Percentiles rank a stretch among this genome's conserved stretches.
phyloP scores from a whole-genome alignment of 2,329 filamentous ascomycete species.

The Neobulgaria alba region DNA sequence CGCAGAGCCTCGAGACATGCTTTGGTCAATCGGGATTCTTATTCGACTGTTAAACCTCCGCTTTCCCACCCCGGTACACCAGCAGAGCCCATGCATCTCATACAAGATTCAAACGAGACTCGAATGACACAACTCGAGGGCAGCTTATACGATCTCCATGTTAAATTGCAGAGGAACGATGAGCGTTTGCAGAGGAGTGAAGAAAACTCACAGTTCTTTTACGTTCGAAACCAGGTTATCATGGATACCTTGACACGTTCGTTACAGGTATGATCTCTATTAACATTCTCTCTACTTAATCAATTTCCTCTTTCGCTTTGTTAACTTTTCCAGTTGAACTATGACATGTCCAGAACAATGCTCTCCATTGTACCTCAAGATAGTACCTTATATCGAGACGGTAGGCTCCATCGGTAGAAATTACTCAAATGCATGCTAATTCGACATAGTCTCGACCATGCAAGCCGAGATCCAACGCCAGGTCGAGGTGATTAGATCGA shows the following conservation, averaged over 20 bases:
- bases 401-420: conserved; percentile 42
- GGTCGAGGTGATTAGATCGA: conserved; percentile 44
- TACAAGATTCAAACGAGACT: conserved; percentile 67
- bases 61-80: conserved; percentile 77
- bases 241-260: conserved; percentile 72
- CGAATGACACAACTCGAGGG: conserved; percentile 72
- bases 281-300: too few species aligned
- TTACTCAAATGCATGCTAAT: conserved; percentile 6
- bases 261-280: conserved; percentile 54
- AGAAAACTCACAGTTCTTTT: conserved; percentile 71
- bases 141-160: conserved; percentile 69
- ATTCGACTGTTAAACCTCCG: conserved; percentile 65
- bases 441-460: conserved; percentile 42
- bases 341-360: conserved; percentile 71
- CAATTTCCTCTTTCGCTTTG: too few species aligned
- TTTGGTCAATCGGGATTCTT: conserved; percentile 84
- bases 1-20: conserved; percentile 87
- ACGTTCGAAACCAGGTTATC: conserved; percentile 70
- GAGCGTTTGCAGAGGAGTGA: conserved; percentile 83
- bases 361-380: conserved; percentile 64
- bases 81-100: conserved; percentile 64
- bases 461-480: conserved; percentile 55
- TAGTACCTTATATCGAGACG: conserved; percentile 72
- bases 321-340: conserved; percentile 58
- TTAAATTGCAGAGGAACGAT: conserved; percentile 70